These are phyloP conservation scores for Pyrenophora tritici-repentis DNA, from an alignment of 2,329 filamentous ascomycete species.

Conservation along the genomic window DNA sequence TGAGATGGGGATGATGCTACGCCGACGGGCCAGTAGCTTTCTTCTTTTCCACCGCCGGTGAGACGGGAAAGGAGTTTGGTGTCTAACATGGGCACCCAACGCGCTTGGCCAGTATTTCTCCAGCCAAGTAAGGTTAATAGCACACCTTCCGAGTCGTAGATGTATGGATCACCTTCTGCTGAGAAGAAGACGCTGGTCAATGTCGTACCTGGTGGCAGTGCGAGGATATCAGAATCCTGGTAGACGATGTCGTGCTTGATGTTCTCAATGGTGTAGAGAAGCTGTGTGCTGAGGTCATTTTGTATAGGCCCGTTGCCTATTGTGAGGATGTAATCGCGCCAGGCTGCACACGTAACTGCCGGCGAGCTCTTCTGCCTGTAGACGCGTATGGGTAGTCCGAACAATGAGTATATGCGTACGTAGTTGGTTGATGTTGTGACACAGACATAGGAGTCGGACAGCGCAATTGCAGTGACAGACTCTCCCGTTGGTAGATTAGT, in stretches of 20 bases:
- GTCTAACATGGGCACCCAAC: constrained; percentile 91
- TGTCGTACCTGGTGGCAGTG: constrained; percentile 73
- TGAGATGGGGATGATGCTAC: constrained; percentile 69
- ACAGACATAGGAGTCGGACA: constrained; percentile 89
- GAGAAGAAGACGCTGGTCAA: constrained; percentile 90
- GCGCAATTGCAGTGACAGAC: constrained; percentile 81
- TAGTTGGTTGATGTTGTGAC: constrained; percentile 87
- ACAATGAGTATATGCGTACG: constrained; percentile 89
- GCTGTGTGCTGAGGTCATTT: constrained; percentile 74
- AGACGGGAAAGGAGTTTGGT: constrained; percentile 83
- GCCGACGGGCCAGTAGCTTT: constrained; percentile 93
- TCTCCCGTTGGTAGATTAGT: constrained; percentile 88
- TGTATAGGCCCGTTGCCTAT: constrained; percentile 89
- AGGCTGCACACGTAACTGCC: constrained; percentile 90
- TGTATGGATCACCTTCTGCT: constrained; percentile 90
- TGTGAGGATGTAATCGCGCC: constrained; percentile 94
- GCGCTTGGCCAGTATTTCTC: constrained; percentile 81
- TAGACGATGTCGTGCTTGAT: constrained; percentile 92
- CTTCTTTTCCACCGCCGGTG: constrained; percentile 81
- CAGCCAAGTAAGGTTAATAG: constrained; percentile 88
- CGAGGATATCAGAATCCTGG: constrained; percentile 91
- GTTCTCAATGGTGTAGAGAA: constrained; percentile 93
- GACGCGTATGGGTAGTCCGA: constrained; percentile 84
- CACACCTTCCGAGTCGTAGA: constrained; percentile 92
- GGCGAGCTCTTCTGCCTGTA: constrained; percentile 91